Base-by-base conservation (phyloP, 2,329 filamentous ascomycete genomes). In the Colletotrichum kahawae region DNA sequence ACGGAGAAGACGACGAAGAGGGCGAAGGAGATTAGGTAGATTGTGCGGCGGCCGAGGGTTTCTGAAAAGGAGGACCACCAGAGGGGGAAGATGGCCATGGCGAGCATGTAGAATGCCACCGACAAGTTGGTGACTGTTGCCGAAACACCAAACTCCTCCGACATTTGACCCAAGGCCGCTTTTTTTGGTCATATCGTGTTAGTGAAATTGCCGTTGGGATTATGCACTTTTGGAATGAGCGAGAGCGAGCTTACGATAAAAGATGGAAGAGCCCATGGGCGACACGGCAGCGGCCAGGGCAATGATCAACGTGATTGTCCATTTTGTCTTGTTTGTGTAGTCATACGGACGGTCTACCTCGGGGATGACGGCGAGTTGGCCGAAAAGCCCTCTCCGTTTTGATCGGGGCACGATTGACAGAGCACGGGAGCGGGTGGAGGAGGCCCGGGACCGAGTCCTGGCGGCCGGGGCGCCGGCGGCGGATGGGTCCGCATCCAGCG, bases 51-150 rank as follows among this genome's bases (percentile, higher is more conserved):
- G 14, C 95, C 95, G 1, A 91, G 84, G 1, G 87, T 87, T 79
- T 97, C 95, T 10, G 93, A 95, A 80, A 97, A 95, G 2, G 93
- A 93, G 1, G 93, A 95, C 94, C 94, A 97, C 95, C 95, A 97
- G 1, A 97, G 87, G 0, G 95, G 95, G 78, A 95, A 96, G 59
- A 97, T 95, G 70, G 92, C 91, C 94, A 97, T 95, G 78, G 90
- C 87, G 6, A 97, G 87, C 94, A 97, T 95, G 82, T 96, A 97
- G 72, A 96, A 84, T 0, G 95, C 93, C 1, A 97, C 90, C 0
- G 93, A 93, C 72, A 97, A 81, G 82, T 97, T 97, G 70, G 93
- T 92, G 18, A 95, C 85, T 1, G 94, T 93, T 16, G 90, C 83
- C 0, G 90, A 89, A 14, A 92, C 88, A 77, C 92, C 78, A 57